phyloP scores from a whole-genome alignment of 2,329 filamentous ascomycete species.

The Nothopassalora personata region DNA sequence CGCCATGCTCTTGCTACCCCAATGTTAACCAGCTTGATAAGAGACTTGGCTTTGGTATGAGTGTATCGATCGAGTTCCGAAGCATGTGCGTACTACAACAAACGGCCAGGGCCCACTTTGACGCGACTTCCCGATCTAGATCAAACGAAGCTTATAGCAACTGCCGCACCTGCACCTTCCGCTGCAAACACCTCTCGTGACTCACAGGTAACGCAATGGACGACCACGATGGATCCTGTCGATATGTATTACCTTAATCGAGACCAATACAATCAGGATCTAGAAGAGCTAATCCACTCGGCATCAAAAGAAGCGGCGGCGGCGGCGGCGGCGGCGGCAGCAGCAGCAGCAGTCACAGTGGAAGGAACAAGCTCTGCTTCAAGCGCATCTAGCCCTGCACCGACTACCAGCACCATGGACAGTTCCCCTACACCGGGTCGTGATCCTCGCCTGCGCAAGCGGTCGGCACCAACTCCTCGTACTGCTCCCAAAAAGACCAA shows the following conservation, averaged over 20 bases:
- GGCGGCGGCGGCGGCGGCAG: background rate
- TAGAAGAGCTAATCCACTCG: conserved; percentile 11
- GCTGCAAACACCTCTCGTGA: background rate
- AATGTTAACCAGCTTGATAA: too few species aligned
- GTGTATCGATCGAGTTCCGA: too few species aligned
- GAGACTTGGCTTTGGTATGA: too few species aligned
- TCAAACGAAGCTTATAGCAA: background rate
- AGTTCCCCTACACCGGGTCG: conserved; percentile 5
- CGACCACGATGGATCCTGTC: conserved; percentile 9
- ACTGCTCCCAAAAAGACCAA: conserved; percentile 6
- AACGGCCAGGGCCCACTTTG: background rate
- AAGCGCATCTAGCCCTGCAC: background rate
- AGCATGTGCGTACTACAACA: background rate
- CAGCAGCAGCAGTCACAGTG: background rate
- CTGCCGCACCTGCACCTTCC: background rate
- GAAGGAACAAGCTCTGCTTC: background rate
- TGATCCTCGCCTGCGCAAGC: conserved; percentile 10
- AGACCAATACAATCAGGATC: conserved; percentile 10
- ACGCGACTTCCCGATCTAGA: background rate
- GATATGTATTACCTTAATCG: conserved; percentile 8
- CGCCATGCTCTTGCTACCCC: too few species aligned
- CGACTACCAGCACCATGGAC: background rate
- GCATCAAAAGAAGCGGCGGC: conserved; percentile 8
- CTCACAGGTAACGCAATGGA: background rate
- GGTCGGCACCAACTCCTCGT: background rate